Evolutionary conservation across 106 monocot genomes (phyloP), one percentile per base, ranked within the genome.

Genomic region (Dendrobium chrysotoxum): DNA sequence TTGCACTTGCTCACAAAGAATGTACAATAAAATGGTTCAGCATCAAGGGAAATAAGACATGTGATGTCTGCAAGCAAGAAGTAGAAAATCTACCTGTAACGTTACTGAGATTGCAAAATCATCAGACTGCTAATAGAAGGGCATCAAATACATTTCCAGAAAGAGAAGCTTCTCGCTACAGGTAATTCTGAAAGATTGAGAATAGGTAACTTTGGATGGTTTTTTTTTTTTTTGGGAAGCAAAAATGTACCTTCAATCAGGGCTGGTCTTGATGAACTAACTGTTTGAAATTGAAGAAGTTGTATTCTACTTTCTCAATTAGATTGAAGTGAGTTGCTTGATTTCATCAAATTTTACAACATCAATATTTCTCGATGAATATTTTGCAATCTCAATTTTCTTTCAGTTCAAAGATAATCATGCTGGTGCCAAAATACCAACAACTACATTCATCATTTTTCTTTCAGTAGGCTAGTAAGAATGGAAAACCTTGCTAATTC

Each of bases 11-110:
- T 23, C 99, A 99, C 87, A 89, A 93, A 91, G 95, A 99, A 4
- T 99, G 99, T 85, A 93, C 90, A 39, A 82, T 95, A 40, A 95
- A 95, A 88, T 99, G 99, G 99, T 99, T 99, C 85, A 95, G 91
- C 80, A 93, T 95, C 26, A 99, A 95, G 80, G 99, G 99, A 7
- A 99, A 95, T 76, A 99, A 99, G 84, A 99, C 81, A 30, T 99
- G 99, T 82, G 99, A 99, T 83, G 84, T 99, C 12, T 99, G 99
- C 81, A 90, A 87, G 79, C 91, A 99, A 81, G 95, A 99, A 28
- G 93, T 99, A 39, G 78, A 85, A 78, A 99, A 99, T 77, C 80
- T 99, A 54, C 93, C 95, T 64, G 99, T 99, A 50, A 95, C 93
- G 50, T 86, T 99, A 54, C 73, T 99, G 50, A 89, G 95, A 76